Evolutionary conservation across 208 protist genomes (phyloP), one percentile per base, ranked within the genome.

Genomic region (Acanthamoeba culbertsoni): DNA sequence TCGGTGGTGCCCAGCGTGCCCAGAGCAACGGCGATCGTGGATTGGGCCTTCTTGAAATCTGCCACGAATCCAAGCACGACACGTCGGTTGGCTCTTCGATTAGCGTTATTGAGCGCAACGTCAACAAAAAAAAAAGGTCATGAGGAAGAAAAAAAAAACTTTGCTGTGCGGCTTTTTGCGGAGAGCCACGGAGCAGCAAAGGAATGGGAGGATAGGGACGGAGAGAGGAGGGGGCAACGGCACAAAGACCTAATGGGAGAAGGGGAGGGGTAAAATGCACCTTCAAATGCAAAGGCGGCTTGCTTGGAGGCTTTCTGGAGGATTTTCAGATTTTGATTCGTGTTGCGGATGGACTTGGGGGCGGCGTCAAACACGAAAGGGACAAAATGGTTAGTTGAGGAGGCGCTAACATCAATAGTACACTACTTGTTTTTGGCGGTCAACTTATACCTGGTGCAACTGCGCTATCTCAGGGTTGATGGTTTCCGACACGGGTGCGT

Each of bases 31-130:
- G 82, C 82, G 57, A 90, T 90, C 20, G 55, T 51, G 51, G 65
- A 68, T n/a, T 90, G 51, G 8, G 82, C 48, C 82, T 35, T 59
- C 57, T 90, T 90, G 82, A 90, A 90, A 18, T 90, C 82, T 90
- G 82, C 5, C 43, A n/a, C n/a, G n/a, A n/a, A 20, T 62, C 55
- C 55, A 20, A 62, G 26, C 55, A 62, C 55, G 26, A 62, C 26
- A 62, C 55, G 26, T 26, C 20, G 55, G 55, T 62, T n/a, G n/a
- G n/a, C n/a, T n/a, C n/a, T n/a, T n/a, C n/a, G n/a, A n/a, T n/a
- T n/a, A n/a, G n/a, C n/a, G n/a, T n/a, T n/a, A n/a, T n/a, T n/a
- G n/a, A n/a, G n/a, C n/a, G n/a, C n/a, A n/a, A n/a, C n/a, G n/a
- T n/a, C n/a, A n/a, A 59, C 51, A 59, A 23, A 23, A 23, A 59